Evolutionary conservation across 345 rosid species (phyloP), one percentile per base, ranked within the genome.

Genomic region (Pistacia integerrima): DNA sequence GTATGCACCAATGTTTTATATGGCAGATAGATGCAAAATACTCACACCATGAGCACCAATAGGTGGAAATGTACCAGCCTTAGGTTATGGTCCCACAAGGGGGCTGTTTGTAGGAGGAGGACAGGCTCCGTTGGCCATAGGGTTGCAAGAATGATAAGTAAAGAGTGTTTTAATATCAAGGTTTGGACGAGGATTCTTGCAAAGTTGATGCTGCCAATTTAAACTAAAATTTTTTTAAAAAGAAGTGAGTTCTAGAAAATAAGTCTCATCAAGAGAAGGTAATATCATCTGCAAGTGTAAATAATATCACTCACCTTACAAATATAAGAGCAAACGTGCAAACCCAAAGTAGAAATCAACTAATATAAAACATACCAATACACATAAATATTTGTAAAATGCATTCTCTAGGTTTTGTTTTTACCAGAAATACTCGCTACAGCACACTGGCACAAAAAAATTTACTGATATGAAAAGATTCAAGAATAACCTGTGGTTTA

Each of bases 131-230:
- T 69, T 6, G 90, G n/a, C n/a, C n/a, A n/a, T n/a, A n/a, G n/a
- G 86, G 74, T 76, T 72, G 70, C 97, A 92, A 58, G 90, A 84
- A 84, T 91, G 98, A 82, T 94, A 97, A 75, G 80, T 82, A 76
- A 94, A 94, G 64, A 94, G 88, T n/a, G 98, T 94, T 81, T 94
- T 94, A 54, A 94, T 94, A 76, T 94, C 98, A 73, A 97, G 98
- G 78, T 94, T 94, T 64, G 93, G 82, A 81, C 93, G 87, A 35
- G 98, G 98, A 76, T 92, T 94, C 85, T 94, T 94, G 80, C 98
- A 94, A 62, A 94, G 93, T 80, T 94, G 98, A 74, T 94, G 98
- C 83, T 94, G 97, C 98, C 97, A 94, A 74, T 94, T 94, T 76
- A 94, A 83, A 85, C 98, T 92, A 94, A 75, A 79, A n/a, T n/a